Base-by-base conservation (phyloP, 371 early-diverging fungal genomes). In the Choanephora cucurbitarum region DNA sequence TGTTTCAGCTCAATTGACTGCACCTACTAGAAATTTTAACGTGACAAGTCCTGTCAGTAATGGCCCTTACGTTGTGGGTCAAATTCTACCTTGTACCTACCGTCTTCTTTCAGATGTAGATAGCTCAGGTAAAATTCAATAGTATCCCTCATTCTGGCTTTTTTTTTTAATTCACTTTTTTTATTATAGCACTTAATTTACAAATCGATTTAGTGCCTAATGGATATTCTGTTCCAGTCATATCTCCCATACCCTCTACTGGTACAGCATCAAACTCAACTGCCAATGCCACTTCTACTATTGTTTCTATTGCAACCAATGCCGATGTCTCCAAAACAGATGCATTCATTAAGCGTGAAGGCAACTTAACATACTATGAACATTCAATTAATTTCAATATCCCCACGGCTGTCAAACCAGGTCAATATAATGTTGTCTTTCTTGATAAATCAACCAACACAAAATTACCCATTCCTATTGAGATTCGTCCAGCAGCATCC, bases 31-130 rank as follows among this genome's bases (percentile, higher is more conserved):
- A 52, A 73, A 72, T 44, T 79, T 69, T 44, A 73, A 79, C 57
- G 74, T 79, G 9, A 73, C 79, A 34, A 72, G 70, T 48, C 62
- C 62, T 11, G 55, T 61, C 10, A 61, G 58, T 44, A 73, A 75
- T 45, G 67, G 71, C 11, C 69, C 79, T 45, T 75, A 79, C 61
- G 79, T 79, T 14, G 57, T 70, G 4, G 70, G 71, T 21, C 79
- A 73, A 59, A 69, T 71, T n/a, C 46, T 79, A 14, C 79, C 79
- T 44, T 75, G 75, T 58, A 79, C 73, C 19, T 79, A 72, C 57
- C 72, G 70, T 42, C 58, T 79, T 6, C 67, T 79, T 41, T 58
- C 62, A 17, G 69, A 71, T 44, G 70, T 71, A 24, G 72, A 79
- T 64, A 67, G 66, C 51, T 66, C 76, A 66, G 69, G 79, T 79